Conservation (phyloP, 345 rosid species). For the Cardamine occulta region DNA sequence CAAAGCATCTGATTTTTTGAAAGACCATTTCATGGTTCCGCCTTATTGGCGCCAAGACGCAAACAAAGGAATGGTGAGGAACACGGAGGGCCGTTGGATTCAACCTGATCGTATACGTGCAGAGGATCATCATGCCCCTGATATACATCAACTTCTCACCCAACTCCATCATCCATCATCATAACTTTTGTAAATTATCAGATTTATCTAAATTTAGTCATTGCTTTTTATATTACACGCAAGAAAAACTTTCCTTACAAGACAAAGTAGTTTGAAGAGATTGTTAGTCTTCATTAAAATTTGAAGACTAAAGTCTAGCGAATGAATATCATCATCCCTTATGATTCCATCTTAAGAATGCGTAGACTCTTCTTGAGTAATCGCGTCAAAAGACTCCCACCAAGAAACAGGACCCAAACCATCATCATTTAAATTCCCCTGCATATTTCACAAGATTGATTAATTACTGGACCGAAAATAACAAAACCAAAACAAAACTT, state of each 20-base stretch:
- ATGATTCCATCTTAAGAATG: neutral
- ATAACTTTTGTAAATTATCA: slow-evolving; percentile 2
- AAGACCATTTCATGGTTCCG: slow-evolving; percentile 83
- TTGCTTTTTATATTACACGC: neutral
- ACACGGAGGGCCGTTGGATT: slow-evolving; percentile 77
- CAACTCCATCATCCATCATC: slow-evolving; percentile 45
- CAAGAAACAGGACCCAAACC: slow-evolving; percentile 86
- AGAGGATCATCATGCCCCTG: slow-evolving; percentile 69
- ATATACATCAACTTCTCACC: slow-evolving; percentile 53
- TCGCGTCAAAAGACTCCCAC: slow-evolving; percentile 58
- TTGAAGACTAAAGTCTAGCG: neutral
- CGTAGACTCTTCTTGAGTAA: slow-evolving; percentile 18
- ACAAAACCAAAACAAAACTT: neutral
- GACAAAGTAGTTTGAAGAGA: neutral
- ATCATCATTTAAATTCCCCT: slow-evolving; percentile 75
- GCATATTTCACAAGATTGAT: slow-evolving; percentile 38
- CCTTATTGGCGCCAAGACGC: slow-evolving; percentile 81
- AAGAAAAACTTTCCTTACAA: neutral
- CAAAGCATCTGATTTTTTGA: slow-evolving; percentile 77
- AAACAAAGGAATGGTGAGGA: slow-evolving; percentile 77
- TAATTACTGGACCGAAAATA: neutral
- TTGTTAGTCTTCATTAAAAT: neutral
- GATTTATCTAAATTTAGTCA: neutral
- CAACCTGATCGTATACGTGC: slow-evolving; percentile 73
- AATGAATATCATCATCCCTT: neutral